A percentile compares a stretch with the other conserved stretches of the same genome.
Conservation (phyloP, 768 basidiomycete species). For the Pleurotus citrinopileatus region DNA sequence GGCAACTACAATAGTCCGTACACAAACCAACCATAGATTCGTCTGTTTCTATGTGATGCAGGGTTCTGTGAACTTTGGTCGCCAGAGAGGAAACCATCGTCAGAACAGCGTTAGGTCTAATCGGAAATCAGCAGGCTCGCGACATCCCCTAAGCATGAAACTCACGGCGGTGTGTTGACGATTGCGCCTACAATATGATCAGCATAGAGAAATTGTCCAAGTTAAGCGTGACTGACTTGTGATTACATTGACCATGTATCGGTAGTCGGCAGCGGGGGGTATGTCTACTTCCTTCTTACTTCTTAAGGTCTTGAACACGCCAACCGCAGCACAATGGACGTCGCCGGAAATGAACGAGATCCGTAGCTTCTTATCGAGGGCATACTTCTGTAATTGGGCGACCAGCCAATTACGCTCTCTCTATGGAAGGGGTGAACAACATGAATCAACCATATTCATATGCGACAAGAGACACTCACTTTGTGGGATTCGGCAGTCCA, state of each 20-base stretch:
- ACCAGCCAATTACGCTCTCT: conserved; percentile 91
- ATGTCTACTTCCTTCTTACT: conserved; percentile 46
- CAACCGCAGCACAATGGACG: conserved; percentile 89
- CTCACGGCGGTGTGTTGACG: conserved; percentile 89
- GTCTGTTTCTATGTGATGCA: conserved; percentile 81
- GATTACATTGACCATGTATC: conserved; percentile 90
- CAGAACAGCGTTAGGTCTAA: conserved; percentile 60
- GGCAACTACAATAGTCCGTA: background rate
- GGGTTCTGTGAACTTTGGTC: conserved; percentile 79
- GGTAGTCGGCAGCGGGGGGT: conserved; percentile 58
- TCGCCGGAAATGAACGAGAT: conserved; percentile 91
- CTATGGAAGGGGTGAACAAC: conserved; percentile 31
- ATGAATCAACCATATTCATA: background rate
- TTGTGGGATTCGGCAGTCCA: conserved; percentile 86
- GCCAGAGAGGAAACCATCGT: conserved; percentile 79
- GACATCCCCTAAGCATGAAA: conserved; percentile 11
- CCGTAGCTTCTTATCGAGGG: conserved; percentile 58
- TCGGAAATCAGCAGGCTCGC: background rate
- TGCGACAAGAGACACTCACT: conserved; percentile 31
- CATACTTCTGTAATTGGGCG: conserved; percentile 72
- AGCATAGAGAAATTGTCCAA: conserved; percentile 3
- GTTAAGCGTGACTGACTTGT: conserved; percentile 50
- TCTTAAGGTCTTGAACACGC: conserved; percentile 67
- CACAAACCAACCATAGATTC: conserved; percentile 67
- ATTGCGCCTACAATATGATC: conserved; percentile 66